Evolutionary conservation across 1,284 basidiomycete genomes (phyloP), one percentile per base, ranked within the genome.

Genomic region (Athelia psychrophila): DNA sequence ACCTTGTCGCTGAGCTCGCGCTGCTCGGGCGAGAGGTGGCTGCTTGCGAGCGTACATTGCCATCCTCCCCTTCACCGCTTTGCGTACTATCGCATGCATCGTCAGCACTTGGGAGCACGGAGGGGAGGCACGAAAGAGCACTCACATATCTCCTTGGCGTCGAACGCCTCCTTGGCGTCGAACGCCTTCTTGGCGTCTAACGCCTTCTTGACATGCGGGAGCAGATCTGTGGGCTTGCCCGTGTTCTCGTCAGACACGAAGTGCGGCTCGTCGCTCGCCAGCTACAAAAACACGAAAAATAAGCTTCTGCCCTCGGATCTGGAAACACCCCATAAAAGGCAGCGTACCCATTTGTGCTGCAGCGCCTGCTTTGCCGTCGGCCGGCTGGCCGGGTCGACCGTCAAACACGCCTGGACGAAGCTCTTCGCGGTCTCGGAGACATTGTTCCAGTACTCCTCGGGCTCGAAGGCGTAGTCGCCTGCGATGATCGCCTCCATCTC

Each of bases 401-500:
- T 95, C 54, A 98, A 76, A 64, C 95, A 97, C 46, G 77, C 71
- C 10, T 71, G 64, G 45, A 98, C 90, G 67, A 98, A 98, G 59
- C 86, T 81, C 54, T 85, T 84, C 1, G 93, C 95, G 9, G 87
- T 82, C 12, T 84, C 78, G 1, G 90, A 91, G 3, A 94, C 91
- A 55, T 89, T 91, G 42, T 70, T 76, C 93, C 93, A 95, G 72
- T 95, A 94, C 66, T 95, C 91, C 54, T 72, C 79, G 8, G 94
- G 94, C 69, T 93, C 92, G 64, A 96, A 97, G 65, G 85, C 87
- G 75, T 93, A 97, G 71, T 95, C 91, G 19, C 93, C 95, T 2
- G 82, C 81, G 54, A 94, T 85, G 75, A 97, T 97, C 16, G 95
- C 95, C 64, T 95, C 86, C 90, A 93, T 94, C 70, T 95, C 93